Base-by-base conservation (phyloP, 2,329 filamentous ascomycete genomes). In the Aspergillus neoniger region DNA sequence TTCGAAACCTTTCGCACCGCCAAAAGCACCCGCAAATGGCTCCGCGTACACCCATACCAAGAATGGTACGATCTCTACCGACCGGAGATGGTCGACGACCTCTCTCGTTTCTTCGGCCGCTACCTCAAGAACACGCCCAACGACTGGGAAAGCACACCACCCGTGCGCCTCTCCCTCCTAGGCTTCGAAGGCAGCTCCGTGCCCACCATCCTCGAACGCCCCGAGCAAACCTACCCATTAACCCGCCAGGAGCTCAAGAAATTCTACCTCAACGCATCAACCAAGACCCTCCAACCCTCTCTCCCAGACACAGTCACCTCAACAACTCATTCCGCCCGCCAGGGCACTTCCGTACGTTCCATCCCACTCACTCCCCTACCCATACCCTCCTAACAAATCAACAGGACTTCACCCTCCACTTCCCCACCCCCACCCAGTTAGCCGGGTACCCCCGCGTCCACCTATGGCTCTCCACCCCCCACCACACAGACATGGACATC, bases 1-100 rank as follows among this genome's bases (percentile, higher is more conserved):
- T 59, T 72, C 23, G 41, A 61, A 14, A 63, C 61, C 1, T 72
- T 65, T 47, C 57, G 63, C n/a, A 38, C 28, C 2, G 57, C 64
- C 14, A 28, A 10, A 7, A 63, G 59, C 2, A 43, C 57, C 14
- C 51, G 57, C 6, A 70, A 72, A 52, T 69, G 69, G 70, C 57
- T 64, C 17, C 54, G 59, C 12, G 52, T 61, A 23, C 59, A 61
- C 10, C 54, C 48, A 3, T 55, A 51, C 12, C 50, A 58, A 30
- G 59, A 61, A 36, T 61, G 59, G 59, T 58, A 49, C 21, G 59
- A 58, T 17, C 52, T 61, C 1, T 61, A 61, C 36, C 59, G 52
- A 19, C 53, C 55, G 21, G 58, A 50, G 1, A 39, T 51, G 17
- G 53, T 55, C 30, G 60, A 62, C 21, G 60, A 62, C 23, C 53